Evolutionary conservation across 208 protist genomes (phyloP).

Genomic region (Zelonia costaricensis): DNA sequence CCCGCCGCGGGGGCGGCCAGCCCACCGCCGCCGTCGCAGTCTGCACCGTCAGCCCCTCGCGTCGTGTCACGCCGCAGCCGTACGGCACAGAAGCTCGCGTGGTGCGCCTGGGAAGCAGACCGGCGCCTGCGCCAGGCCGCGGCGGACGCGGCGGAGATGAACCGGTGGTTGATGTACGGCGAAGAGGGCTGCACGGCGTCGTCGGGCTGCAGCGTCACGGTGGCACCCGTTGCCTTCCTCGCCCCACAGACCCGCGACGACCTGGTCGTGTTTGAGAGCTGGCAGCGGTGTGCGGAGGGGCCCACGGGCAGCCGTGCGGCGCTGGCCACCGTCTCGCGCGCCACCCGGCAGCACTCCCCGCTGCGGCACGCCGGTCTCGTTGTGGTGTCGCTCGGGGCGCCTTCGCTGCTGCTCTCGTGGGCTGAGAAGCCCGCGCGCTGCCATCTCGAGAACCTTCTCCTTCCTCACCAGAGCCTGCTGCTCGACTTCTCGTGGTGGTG

Average conservation of each 20-base stretch:
- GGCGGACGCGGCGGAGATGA: constrained; percentile 27
- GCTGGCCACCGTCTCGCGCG: not conserved
- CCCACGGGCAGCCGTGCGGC: not conserved
- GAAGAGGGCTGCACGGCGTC: not conserved
- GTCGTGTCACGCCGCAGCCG: constrained; percentile 2
- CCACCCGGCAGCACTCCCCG: constrained; percentile 22
- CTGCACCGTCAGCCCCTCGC: not conserved
- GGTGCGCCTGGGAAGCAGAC: constrained; percentile 28
- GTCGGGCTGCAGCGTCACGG: not conserved
- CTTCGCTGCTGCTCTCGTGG: constrained; percentile 35
- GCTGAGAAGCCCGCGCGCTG: constrained; percentile 11
- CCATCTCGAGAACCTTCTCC: constrained; percentile 31
- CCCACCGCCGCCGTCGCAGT: not conserved
- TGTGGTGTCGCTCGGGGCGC: constrained; percentile 25
- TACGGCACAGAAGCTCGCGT: constrained; percentile 17
- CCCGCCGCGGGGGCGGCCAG: not conserved
- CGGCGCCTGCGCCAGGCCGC: constrained; percentile 30
- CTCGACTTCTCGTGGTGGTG: constrained; percentile 65
- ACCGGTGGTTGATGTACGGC: constrained; percentile 18
- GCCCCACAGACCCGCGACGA: constrained; percentile 32
- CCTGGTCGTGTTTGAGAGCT: constrained; percentile 37
- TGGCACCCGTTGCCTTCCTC: constrained; percentile 37
- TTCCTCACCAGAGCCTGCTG: constrained; percentile 60
- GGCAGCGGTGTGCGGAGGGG: constrained; percentile 37
- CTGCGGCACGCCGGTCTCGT: constrained; percentile 17